Conservation (phyloP, 192 early-diverging fungal species). For the Entomortierella beljakovae region DNA sequence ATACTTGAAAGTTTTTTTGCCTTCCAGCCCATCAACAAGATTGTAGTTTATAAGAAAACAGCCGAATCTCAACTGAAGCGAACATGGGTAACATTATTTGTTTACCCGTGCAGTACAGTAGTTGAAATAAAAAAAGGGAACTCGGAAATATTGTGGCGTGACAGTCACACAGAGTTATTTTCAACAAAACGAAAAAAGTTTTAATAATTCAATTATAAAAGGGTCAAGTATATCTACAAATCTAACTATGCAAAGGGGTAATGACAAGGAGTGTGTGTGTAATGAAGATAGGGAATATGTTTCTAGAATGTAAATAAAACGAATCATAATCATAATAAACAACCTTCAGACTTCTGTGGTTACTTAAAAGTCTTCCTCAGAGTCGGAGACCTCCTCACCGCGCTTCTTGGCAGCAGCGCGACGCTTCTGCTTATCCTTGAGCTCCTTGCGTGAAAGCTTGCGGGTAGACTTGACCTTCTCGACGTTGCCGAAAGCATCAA, state of each 20-base stretch:
- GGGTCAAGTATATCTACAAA: slow-evolving; percentile 19
- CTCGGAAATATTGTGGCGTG: no score
- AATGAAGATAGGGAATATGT: slow-evolving; percentile 7
- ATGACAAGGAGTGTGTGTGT: slow-evolving; percentile 6
- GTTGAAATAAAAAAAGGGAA: no score
- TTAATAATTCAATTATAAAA: slow-evolving; percentile 13
- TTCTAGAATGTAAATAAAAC: slow-evolving; percentile 9
- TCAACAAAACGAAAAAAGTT: slow-evolving; percentile 12
- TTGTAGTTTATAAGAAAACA: no score
- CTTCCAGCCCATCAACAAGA: no score
- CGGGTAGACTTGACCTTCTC: slow-evolving; percentile 75
- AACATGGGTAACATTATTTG: no score
- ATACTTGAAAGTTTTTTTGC: no score
- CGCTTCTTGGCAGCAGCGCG: slow-evolving; percentile 67
- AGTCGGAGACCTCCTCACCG: slow-evolving; percentile 64
- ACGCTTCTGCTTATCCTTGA: slow-evolving; percentile 69
- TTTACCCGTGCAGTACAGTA: no score
- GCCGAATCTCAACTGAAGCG: no score
- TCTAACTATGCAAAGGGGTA: not conserved
- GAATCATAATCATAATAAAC: slow-evolving; percentile 8
- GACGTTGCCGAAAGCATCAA: slow-evolving; percentile 84
- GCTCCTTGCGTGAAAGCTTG: slow-evolving; percentile 64
- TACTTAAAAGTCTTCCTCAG: slow-evolving; percentile 60
- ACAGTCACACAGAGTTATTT: not conserved
- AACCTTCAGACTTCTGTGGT: slow-evolving; percentile 1